Conservation (phyloP, 495 filamentous ascomycete genomes). For the Penicillium taxi region DNA sequence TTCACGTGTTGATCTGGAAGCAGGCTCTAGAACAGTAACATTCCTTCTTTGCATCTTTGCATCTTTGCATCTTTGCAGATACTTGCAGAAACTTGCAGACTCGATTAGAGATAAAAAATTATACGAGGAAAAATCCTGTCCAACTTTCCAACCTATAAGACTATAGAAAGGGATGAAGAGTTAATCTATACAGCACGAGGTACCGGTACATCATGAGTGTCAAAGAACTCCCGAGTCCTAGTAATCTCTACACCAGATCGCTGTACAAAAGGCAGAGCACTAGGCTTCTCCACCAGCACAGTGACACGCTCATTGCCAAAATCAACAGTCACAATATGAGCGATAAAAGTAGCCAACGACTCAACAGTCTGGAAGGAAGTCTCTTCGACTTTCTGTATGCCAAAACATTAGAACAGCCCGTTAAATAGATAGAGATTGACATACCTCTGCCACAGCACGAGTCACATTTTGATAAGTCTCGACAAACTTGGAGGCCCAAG, state of each 20-base stretch:
- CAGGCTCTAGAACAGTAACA: too few relatives aligned
- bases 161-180: too few relatives aligned
- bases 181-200: too few relatives aligned
- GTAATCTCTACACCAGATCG: conserved; percentile 51
- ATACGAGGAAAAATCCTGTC: too few relatives aligned
- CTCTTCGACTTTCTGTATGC: conserved; percentile 39
- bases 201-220: conserved; percentile 20
- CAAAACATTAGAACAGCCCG: neutral
- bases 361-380: conserved; percentile 51
- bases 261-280: conserved; percentile 48
- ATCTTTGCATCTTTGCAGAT: too few relatives aligned
- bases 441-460: conserved; percentile 38
- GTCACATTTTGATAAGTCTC: conserved; percentile 40
- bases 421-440: conserved; percentile 9
- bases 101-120: too few relatives aligned
- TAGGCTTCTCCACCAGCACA: conserved; percentile 50
- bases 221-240: conserved; percentile 40
- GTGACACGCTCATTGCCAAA: conserved; percentile 46
- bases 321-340: conserved; percentile 43
- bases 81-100: too few relatives aligned
- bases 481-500: conserved; percentile 35
- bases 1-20: conserved; percentile 21
- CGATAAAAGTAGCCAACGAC: conserved; percentile 46
- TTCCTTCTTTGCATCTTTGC: too few relatives aligned
- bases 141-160: too few relatives aligned